Evolutionary conservation across 768 basidiomycete species (phyloP), one percentile per base, ranked within the genome.

Genomic region (Tulasnella sp.): DNA sequence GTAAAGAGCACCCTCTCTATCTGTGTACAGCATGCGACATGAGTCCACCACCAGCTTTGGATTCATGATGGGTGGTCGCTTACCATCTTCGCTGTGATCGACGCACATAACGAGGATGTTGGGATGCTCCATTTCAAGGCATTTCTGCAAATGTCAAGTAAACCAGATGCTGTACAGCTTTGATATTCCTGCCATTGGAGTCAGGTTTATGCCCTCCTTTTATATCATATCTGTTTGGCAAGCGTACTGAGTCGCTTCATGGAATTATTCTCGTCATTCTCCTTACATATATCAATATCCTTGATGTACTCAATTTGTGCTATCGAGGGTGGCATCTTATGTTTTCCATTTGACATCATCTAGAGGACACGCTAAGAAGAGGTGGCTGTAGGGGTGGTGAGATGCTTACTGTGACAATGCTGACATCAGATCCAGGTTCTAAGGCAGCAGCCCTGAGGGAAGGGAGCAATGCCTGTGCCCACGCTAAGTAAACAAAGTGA

Each of bases 381-480:
- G 25, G 25, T 5, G 19, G 25, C n/a, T 19, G 5, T 21, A 27
- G 45, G 25, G 25, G 8, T 22, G 34, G 15, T 7, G n/a, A 15
- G 25, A 29, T 30, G 62, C 77, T 41, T 59, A 83, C 82, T 57
- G 78, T 76, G 8, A 83, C 73, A 9, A 85, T 73, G 15, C 83
- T 77, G 45, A 83, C 82, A 60, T 84, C 83, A 0, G 80, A 73
- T 24, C 69, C 69, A 0, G 73, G 68, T 48, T 74, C 67, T 15
- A 70, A 63, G 0, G 80, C 76, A 1, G 83, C 84, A 53, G 71
- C 67, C 41, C 68, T 70, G 49, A 84, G 65, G 3, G 82, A 65
- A 1, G 82, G 79, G 38, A 82, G 71, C 5, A 84, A 72, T 3
- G 75, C 72, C 22, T 72, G 68, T 8, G 80, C 82, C 61, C 84